Evolutionary conservation across 805 yeast genomes (phyloP), one percentile per base, ranked within the genome.

Genomic region (Metschnikowia hibisci): DNA sequence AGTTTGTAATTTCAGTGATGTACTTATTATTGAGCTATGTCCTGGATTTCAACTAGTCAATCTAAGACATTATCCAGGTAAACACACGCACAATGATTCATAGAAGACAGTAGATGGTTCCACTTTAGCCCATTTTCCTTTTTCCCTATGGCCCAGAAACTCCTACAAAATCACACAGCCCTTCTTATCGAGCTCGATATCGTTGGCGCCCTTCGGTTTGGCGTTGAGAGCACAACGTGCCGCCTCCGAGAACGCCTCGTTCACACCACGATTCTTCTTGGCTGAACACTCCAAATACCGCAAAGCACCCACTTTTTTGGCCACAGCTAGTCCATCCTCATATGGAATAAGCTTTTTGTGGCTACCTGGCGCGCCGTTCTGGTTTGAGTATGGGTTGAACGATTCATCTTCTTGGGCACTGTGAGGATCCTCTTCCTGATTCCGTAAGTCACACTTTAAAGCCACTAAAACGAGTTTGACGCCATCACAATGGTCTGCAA

Each of bases 171-270:
- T 52, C 32, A 64, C 58, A 55, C 76, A 70, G 28, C 66, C 54
- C 54, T 67, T 68, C 46, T 62, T 62, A 41, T 68, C 71, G 16
- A 64, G 66, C 49, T 67, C 72, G 42, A 72, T 75, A 43, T 73
- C 76, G 48, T 69, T 68, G 39, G 79, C 80, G 42, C 90, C 91
- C 67, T 82, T 87, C 39, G 95, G 86, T 59, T 80, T 87, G 11
- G 96, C 96, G 49, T 86, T 83, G 53, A 91, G 74, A 2, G 97
- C 98, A 58, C 96, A 90, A 63, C 99, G 82, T 6, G 98, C 96
- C 34, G 98, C 99, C 67, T 93, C 99, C 0, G 97, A 89, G 62
- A 93, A 93, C 8, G 97, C 98, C 69, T 93, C 99, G 60, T 95
- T 93, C n/a, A 93, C 99, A 52, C 99, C 99, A 59, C 95, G 80